Percentiles rank a stretch among this genome's conserved stretches.
Conservation (phyloP, 2,329 filamentous ascomycete genomes). For the Ambrosiella xylebori region DNA sequence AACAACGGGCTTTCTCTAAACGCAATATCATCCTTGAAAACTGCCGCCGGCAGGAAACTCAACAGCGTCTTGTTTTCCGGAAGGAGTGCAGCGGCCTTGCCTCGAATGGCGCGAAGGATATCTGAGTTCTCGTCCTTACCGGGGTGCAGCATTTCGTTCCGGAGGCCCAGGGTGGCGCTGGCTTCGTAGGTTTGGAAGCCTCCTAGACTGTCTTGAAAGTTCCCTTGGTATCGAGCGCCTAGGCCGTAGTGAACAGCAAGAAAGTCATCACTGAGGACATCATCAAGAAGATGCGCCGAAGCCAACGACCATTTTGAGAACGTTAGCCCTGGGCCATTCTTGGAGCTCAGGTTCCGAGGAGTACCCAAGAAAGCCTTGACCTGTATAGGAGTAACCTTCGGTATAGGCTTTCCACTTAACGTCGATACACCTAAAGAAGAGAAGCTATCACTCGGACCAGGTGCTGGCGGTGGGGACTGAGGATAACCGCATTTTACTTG, state of each 20-base stretch:
- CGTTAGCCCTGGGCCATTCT: constrained; percentile 54
- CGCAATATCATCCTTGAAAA: constrained; percentile 65
- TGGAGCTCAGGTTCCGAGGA: constrained; percentile 67
- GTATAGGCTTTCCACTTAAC: constrained; percentile 1
- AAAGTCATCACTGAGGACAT: constrained; percentile 76
- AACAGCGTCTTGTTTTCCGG: constrained; percentile 68
- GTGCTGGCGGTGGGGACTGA: constrained; percentile 50
- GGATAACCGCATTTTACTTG: constrained; percentile 84
- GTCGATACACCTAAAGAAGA: not conserved
- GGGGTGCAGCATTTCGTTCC: constrained; percentile 78
- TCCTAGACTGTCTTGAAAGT: constrained; percentile 90
- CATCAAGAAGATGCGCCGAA: constrained; percentile 75
- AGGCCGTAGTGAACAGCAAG: constrained; percentile 81
- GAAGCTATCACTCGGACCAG: constrained; percentile 21
- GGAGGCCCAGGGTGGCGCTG: constrained; percentile 73
- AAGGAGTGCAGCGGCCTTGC: constrained; percentile 66
- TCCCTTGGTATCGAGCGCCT: constrained; percentile 80
- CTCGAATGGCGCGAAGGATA: constrained; percentile 72
- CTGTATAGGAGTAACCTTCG: not conserved
- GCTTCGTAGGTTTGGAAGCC: constrained; percentile 94
- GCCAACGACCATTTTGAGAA: constrained; percentile 76
- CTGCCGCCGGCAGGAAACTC: constrained; percentile 63
- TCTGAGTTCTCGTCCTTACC: constrained; percentile 85
- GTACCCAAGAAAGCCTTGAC: constrained; percentile 91
- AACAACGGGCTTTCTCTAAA: constrained; percentile 64